A percentile compares a stretch with the other conserved stretches of the same genome.
Evolutionary conservation across 768 basidiomycete species (phyloP).

Genomic region (Suillus decipiens): DNA sequence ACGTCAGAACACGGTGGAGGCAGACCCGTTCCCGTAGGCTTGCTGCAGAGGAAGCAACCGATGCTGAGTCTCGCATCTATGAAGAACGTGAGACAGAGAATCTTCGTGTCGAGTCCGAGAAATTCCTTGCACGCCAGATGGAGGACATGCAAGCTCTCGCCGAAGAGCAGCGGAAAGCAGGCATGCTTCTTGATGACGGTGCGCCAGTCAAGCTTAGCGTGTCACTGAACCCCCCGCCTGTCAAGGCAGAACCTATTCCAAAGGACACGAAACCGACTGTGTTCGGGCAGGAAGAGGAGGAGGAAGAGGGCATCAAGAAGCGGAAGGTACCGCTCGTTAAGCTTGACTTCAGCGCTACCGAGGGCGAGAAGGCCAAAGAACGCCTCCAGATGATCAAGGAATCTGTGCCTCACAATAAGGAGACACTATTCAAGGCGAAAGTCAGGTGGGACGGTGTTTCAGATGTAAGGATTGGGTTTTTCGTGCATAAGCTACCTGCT

Average conservation of each 20-base stretch:
- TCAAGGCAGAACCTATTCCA: conserved; percentile 46
- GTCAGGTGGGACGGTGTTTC: conserved; percentile 91
- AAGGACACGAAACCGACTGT: conserved; percentile 58
- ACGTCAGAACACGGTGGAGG: conserved; percentile 80
- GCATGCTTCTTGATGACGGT: conserved; percentile 87
- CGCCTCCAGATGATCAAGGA: conserved; percentile 75
- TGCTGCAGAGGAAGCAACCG: conserved; percentile 77
- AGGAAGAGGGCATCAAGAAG: conserved; percentile 75
- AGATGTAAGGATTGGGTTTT: conserved; percentile 57
- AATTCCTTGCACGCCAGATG: conserved; percentile 92
- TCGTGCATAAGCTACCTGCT: conserved; percentile 15
- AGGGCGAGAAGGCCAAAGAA: conserved; percentile 79
- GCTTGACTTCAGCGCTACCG: conserved; percentile 85
- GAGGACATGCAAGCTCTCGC: conserved; percentile 93
- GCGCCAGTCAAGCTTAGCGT: conserved; percentile 88
- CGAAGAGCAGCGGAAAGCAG: conserved; percentile 88
- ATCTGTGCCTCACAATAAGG: conserved; percentile 76
- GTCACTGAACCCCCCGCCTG: conserved; percentile 54
- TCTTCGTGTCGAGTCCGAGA: conserved; percentile 87
- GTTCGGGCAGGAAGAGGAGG: conserved; percentile 84
- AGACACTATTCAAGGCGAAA: conserved; percentile 78
- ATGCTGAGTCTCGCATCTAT: conserved; percentile 76
- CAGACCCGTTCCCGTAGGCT: conserved; percentile 69
- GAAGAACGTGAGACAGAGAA: conserved; percentile 89
- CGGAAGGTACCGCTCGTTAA: conserved; percentile 86